phyloP scores from a whole-genome alignment of 2,329 filamentous ascomycete genomes.

The Phyllosticta ampelicida region DNA sequence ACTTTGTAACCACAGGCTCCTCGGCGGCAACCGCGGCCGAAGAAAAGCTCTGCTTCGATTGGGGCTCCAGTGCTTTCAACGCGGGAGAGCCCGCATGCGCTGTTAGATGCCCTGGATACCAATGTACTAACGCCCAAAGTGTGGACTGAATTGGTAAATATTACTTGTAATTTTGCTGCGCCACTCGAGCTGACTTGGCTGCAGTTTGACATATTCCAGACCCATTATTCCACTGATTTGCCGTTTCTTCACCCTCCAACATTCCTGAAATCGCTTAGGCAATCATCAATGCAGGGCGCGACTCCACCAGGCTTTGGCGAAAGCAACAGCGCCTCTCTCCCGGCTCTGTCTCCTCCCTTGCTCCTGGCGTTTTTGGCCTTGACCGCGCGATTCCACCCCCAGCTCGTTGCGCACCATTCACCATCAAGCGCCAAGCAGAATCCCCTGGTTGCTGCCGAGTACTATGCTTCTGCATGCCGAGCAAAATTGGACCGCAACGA shows the following conservation, averaged over 20 bases:
- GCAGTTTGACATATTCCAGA: constrained; percentile 54
- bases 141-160: constrained; percentile 49
- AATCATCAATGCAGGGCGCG: constrained; percentile 15
- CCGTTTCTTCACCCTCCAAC: constrained; percentile 60
- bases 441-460: constrained; percentile 49
- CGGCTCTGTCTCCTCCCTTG: constrained; percentile 32
- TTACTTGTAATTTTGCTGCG: constrained; percentile 3
- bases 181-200: constrained; percentile 12
- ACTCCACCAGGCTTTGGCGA: constrained; percentile 23
- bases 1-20: constrained; percentile 8
- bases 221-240: constrained; percentile 61
- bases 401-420: constrained; percentile 45
- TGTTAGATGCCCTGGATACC: constrained; percentile 51
- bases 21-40: constrained; percentile 16
- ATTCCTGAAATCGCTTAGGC: constrained; percentile 41
- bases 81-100: constrained; percentile 34
- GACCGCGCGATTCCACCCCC: constrained; percentile 56
- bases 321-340: constrained; percentile 19
- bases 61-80: constrained; percentile 27
- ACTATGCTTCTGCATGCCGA: constrained; percentile 51
- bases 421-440: constrained; percentile 41
- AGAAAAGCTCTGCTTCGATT: constrained; percentile 29
- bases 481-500: constrained; percentile 37
- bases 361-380: constrained; percentile 57
- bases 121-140: constrained; percentile 51